A percentile compares a stretch with the other conserved stretches of the same genome.
These are phyloP conservation scores for Phytophthora podocarpi DNA, from an alignment of 352 stramenopile genomes.

Conservation along the genomic window DNA sequence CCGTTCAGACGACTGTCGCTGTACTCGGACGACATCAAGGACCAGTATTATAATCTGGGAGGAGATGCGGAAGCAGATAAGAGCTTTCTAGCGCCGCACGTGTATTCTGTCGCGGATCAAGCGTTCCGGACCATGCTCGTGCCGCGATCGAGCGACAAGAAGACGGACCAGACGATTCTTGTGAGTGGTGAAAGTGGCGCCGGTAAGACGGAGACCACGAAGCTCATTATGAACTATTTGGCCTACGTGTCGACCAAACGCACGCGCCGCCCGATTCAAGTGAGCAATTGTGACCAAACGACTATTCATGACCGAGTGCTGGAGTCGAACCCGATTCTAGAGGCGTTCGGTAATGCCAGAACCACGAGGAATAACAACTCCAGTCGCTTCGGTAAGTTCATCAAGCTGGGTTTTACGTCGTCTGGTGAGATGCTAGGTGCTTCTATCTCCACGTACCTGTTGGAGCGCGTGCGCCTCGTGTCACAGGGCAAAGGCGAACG, in stretches of 20 bases:
- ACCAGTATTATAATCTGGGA: constrained; percentile 66
- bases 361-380: constrained; percentile 98
- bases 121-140: constrained; percentile 87
- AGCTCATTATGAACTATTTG: constrained; percentile 98
- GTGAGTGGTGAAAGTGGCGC: constrained; percentile 95
- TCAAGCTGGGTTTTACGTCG: constrained; percentile 91
- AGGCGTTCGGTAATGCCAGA: constrained; percentile 95
- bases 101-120: constrained; percentile 87
- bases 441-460: constrained; percentile 92
- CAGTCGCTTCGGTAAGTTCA: constrained; percentile 97
- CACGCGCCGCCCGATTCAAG: constrained; percentile 25
- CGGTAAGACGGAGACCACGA: constrained; percentile 97
- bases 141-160: constrained; percentile 41
- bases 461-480: constrained; percentile 96
- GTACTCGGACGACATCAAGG: constrained; percentile 76
- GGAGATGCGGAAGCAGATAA: constrained; percentile 61
- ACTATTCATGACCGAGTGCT: constrained; percentile 90
- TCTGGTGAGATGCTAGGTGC: constrained; percentile 82
- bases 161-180: constrained; percentile 93
- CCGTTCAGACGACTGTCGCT: constrained; percentile 75
- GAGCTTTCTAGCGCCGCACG: constrained; percentile 70
- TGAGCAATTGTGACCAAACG: constrained; percentile 41
- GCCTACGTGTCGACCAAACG: constrained; percentile 77
- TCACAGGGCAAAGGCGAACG: constrained; percentile 93
- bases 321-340: constrained; percentile 95